Percentiles rank a stretch among this genome's conserved stretches.
These are phyloP conservation scores for Colletotrichum abscissum DNA, from an alignment of 2,329 filamentous ascomycete species.

Conservation along the genomic window DNA sequence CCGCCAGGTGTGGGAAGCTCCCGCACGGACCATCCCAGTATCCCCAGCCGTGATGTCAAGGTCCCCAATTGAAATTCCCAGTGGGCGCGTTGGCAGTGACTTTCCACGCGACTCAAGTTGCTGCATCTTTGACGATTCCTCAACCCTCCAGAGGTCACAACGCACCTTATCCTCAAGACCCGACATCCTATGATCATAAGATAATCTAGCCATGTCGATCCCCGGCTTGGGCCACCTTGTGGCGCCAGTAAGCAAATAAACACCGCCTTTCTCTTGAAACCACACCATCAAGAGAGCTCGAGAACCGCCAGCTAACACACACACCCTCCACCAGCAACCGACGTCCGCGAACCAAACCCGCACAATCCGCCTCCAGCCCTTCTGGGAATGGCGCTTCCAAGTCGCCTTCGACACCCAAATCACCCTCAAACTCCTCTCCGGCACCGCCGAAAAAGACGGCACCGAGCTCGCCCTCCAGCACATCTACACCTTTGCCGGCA, in stretches of 20 bases:
- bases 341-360: conserved; percentile 54
- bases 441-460: conserved; percentile 93
- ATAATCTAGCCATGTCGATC: conserved; percentile 71
- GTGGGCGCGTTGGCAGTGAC: conserved; percentile 3
- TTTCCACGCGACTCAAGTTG: conserved; percentile 9
- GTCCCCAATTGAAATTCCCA: background rate
- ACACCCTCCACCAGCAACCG: conserved; percentile 39
- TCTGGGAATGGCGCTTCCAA: conserved; percentile 84
- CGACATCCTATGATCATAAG: conserved; percentile 7
- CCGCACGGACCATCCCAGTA: conserved; percentile 14
- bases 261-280: background rate
- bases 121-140: background rate
- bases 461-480: conserved; percentile 88
- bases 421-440: conserved; percentile 74
- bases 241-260: conserved; percentile 61
- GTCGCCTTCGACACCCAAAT: conserved; percentile 63
- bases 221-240: conserved; percentile 78
- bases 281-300: background rate
- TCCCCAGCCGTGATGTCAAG: conserved; percentile 25
- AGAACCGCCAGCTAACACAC: background rate
- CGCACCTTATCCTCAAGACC: background rate
- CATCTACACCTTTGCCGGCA: conserved; percentile 82
- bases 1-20: conserved; percentile 8
- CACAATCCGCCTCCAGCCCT: conserved; percentile 66
- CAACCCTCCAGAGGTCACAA: background rate